phyloP scores from a whole-genome alignment of 1,284 basidiomycete genomes.

The Pseudozyma sp. region DNA sequence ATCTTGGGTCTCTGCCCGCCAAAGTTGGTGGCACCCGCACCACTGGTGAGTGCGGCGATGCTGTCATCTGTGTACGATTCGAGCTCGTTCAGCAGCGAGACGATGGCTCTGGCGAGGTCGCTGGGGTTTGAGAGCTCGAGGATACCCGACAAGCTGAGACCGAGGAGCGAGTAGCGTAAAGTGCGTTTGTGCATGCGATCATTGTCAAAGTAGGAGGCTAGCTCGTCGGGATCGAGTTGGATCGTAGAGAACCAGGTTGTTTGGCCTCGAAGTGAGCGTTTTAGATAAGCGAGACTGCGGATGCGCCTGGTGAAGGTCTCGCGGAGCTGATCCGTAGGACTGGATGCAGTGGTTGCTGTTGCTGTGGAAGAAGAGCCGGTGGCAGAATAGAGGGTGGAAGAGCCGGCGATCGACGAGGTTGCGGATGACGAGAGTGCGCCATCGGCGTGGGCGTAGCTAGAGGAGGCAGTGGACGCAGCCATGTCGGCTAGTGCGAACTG shows the following conservation, averaged over 20 bases:
- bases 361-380: slow-evolving; percentile 9
- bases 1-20: slow-evolving; percentile 42
- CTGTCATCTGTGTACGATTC: slow-evolving; percentile 45
- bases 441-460: slow-evolving; percentile 6
- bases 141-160: slow-evolving; percentile 48
- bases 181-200: slow-evolving; percentile 55
- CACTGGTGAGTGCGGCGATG: slow-evolving; percentile 26
- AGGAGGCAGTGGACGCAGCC: slow-evolving; percentile 20
- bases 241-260: slow-evolving; percentile 50
- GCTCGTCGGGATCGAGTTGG: slow-evolving; percentile 28
- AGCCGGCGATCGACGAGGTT: slow-evolving; percentile 8
- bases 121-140: slow-evolving; percentile 38
- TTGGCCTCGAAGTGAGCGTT: slow-evolving; percentile 37
- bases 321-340: slow-evolving; percentile 27
- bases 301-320: slow-evolving; percentile 50
- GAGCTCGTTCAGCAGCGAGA: slow-evolving; percentile 52
- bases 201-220: slow-evolving; percentile 41
- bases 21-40: slow-evolving; percentile 13
- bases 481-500: neutral
- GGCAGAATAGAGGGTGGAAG: slow-evolving; percentile 2
- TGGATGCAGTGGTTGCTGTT: slow-evolving; percentile 10
- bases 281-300: slow-evolving; percentile 43
- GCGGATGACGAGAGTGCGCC: slow-evolving; percentile 15
- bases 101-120: slow-evolving; percentile 48
- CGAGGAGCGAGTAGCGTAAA: slow-evolving; percentile 41